phyloP scores from a whole-genome alignment of 2,329 filamentous ascomycete species.

The Beauveria sp. region DNA sequence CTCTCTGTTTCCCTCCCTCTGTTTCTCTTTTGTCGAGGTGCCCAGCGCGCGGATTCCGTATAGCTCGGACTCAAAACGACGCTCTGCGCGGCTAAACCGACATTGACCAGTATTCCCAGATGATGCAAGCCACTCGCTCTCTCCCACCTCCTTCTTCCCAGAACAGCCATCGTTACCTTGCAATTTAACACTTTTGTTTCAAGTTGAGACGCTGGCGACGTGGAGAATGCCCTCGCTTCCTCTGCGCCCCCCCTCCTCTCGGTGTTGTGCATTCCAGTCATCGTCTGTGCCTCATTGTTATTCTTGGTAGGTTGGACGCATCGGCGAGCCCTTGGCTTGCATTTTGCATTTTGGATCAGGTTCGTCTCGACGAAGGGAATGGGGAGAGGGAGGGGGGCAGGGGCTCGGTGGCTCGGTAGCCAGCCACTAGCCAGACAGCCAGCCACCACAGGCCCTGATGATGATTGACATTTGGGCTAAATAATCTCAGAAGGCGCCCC shows the following conservation, averaged over 20 bases:
- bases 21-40: not conserved
- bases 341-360: not conserved
- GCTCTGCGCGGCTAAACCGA: conserved; percentile 1
- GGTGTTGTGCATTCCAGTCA: not conserved
- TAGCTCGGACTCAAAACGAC: conserved; percentile 5
- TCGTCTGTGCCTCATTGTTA: not conserved
- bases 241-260: not conserved
- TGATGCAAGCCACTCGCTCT: not conserved
- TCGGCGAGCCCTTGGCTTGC: not conserved
- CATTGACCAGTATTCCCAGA: not conserved
- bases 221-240: not conserved
- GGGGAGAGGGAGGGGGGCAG: not conserved
- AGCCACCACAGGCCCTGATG: not conserved
- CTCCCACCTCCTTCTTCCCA: not conserved
- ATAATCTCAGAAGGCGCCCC: not conserved
- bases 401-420: too few relatives aligned
- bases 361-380: not conserved
- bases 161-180: not conserved
- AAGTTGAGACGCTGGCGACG: conserved; percentile 1
- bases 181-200: conserved; percentile 2
- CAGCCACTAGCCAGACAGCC: not conserved
- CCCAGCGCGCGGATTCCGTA: not conserved
- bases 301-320: too few relatives aligned
- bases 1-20: not conserved
- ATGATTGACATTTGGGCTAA: not conserved